phyloP scores from a whole-genome alignment of 2,329 filamentous ascomycete genomes.

The Coniella vitis region DNA sequence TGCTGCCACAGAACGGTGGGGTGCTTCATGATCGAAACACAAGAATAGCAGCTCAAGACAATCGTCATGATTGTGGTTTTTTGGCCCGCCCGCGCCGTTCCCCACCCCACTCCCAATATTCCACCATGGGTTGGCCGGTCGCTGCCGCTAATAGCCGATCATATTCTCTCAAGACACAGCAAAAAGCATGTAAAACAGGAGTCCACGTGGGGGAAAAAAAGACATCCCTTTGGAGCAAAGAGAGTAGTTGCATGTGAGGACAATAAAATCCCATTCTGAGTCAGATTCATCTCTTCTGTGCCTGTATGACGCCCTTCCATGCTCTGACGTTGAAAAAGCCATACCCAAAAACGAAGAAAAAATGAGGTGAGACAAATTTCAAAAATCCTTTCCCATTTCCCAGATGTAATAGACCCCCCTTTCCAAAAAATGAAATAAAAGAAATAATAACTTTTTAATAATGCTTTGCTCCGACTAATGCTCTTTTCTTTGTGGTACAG shows the following conservation, averaged over 20 bases:
- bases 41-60: background rate
- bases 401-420: no score
- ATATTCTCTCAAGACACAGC: background rate
- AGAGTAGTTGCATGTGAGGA: background rate
- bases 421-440: conserved; percentile 7
- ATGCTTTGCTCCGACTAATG: conserved; percentile 25
- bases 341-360: background rate
- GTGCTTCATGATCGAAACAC: no score
- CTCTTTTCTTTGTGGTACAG: conserved; percentile 20
- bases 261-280: background rate
- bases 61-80: background rate
- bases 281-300: background rate
- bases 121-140: background rate
- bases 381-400: conserved; percentile 14
- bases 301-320: conserved; percentile 1
- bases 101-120: background rate
- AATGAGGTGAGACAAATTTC: conserved; percentile 2
- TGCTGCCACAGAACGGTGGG: no score
- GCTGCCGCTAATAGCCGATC: background rate
- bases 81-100: background rate
- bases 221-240: background rate
- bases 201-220: background rate
- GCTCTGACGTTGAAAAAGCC: background rate
- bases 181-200: background rate
- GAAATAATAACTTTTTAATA: conserved; percentile 25